These are phyloP conservation scores for Camelina laxa DNA, from an alignment of 345 rosid genomes.

Conservation along the genomic window DNA sequence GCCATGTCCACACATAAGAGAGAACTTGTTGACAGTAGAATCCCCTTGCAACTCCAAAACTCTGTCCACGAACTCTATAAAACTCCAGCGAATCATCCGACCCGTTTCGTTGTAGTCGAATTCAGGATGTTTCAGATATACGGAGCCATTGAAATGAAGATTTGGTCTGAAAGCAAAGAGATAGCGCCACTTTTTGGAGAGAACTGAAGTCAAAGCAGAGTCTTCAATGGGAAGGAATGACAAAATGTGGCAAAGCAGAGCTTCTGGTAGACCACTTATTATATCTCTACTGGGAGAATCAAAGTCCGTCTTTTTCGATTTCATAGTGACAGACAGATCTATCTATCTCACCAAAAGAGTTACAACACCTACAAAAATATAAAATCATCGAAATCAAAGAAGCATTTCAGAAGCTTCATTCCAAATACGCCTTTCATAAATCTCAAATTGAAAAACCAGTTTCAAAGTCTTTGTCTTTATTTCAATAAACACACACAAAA, in stretches of 20 bases:
- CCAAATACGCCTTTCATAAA: neutral
- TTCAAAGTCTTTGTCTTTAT: too few species aligned
- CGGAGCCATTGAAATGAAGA: conserved; percentile 12
- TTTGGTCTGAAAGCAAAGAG: conserved; percentile 13
- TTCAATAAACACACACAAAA: neutral
- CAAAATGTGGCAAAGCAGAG: conserved; percentile 31
- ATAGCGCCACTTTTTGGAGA: conserved; percentile 20
- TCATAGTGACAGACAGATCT: conserved; percentile 17
- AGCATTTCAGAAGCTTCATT: neutral
- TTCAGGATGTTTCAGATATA: neutral
- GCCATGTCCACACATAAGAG: too few species aligned
- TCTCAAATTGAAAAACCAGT: neutral
- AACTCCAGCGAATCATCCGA: too few species aligned
- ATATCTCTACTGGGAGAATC: conserved; percentile 1
- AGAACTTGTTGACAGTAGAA: too few species aligned
- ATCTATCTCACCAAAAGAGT: neutral
- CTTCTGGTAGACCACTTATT: conserved; percentile 25
- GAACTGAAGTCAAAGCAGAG: conserved; percentile 27
- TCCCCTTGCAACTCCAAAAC: too few species aligned
- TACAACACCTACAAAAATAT: neutral
- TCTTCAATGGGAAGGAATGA: conserved; percentile 32
- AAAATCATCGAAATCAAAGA: too few species aligned
- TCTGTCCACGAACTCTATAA: too few species aligned
- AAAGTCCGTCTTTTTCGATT: neutral
- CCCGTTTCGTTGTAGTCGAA: too few species aligned